Conservation (phyloP, 331 rosid species). For the Pyracantha coccinea region DNA sequence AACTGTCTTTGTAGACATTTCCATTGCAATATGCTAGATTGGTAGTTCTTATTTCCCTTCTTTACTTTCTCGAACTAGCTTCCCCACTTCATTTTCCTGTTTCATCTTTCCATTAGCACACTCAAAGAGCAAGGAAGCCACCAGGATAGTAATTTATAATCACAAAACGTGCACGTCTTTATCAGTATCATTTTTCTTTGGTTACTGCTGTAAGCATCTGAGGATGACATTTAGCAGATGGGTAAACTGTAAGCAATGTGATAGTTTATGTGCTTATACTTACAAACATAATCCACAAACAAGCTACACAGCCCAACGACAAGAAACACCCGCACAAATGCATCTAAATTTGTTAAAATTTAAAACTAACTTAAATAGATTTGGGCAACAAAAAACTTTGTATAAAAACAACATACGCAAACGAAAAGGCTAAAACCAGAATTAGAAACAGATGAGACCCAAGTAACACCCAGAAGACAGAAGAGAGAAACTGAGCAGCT, state of each 20-base stretch:
- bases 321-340: neutral
- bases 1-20: conserved; percentile 23
- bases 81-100: conserved; percentile 10
- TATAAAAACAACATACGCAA: neutral
- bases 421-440: neutral
- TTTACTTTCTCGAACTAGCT: conserved; percentile 6
- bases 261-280: neutral
- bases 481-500: neutral
- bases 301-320: too few species aligned
- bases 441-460: neutral
- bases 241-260: neutral
- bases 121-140: neutral
- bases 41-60: conserved; percentile 5
- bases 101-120: conserved; percentile 10
- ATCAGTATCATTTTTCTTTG: neutral
- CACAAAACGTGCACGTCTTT: neutral
- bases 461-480: neutral
- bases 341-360: neutral
- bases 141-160: neutral
- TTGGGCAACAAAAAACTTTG: neutral
- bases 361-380: neutral
- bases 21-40: conserved; percentile 15
- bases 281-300: neutral
- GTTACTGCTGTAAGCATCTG: neutral
- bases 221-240: neutral